Base-by-base conservation (phyloP, 2,329 filamentous ascomycete species). In the Alternaria triticina region DNA sequence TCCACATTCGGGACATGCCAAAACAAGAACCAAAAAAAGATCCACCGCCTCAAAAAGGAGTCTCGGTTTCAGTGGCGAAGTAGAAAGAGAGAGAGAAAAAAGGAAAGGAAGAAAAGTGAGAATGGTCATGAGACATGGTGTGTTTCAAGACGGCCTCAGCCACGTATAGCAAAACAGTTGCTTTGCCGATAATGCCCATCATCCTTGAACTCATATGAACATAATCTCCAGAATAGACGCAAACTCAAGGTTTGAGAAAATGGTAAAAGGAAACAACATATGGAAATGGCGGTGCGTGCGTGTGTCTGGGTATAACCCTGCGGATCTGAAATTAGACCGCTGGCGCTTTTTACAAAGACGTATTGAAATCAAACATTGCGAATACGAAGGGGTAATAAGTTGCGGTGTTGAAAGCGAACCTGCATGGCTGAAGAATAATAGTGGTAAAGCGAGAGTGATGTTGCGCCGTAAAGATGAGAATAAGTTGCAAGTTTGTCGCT, bases 291-390 rank as follows among this genome's bases (percentile, higher is more conserved):
- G 49, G 49, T 33, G 17, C 27, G 27, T 51, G 56, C 57, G 43
- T 56, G 51, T 57, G 58, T 44, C 43, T 61, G 51, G 61, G 62
- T 67, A 69, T 70, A 64, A 69, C 66, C 65, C 66, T 68, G 67
- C 66, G 64, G 62, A 60, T 66, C 70, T 4, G 0, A 56, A 67
- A 73, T 71, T 71, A 72, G 62, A 63, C 66, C 66, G 70, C 72
- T 64, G 65, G 68, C 65, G 74, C 70, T 72, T 72, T 74, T 72
- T 45, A 45, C 43, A 59, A 57, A 54, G 64, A 66, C 62, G 57
- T 62, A 64, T 59, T 36, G 30, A 59, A 54, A 30, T 59, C 20
- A 33, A 47, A 43, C 45, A 54, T 44, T 68, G 60, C 60, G 54
- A 60, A 58, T 54, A 30, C 43, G 59, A 69, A 65, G 43, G 63